A percentile compares a stretch with the other conserved stretches of the same genome.
Conservation (phyloP, 2,329 filamentous ascomycete genomes). For the Sarocladium oryzae region DNA sequence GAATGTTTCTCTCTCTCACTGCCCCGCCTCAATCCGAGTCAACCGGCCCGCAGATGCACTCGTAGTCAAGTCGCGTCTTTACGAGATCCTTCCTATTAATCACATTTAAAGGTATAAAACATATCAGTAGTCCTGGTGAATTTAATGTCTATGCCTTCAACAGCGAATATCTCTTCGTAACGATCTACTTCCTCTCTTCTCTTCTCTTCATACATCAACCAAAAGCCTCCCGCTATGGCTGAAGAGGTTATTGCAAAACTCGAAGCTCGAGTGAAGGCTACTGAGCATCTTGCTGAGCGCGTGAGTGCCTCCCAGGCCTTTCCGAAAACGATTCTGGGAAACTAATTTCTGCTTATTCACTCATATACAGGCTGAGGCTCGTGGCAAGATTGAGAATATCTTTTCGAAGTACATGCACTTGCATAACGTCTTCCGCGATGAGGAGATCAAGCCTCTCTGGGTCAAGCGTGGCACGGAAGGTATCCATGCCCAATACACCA, state of each 20-base stretch:
- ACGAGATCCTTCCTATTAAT: not conserved
- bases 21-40: too few species aligned
- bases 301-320: too few species aligned
- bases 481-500: not conserved
- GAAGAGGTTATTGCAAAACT: not conserved
- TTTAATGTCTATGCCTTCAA: not conserved
- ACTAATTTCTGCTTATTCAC: too few species aligned
- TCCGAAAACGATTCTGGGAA: too few species aligned
- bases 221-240: not conserved
- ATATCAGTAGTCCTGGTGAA: not conserved
- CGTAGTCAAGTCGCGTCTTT: too few species aligned
- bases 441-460: not conserved
- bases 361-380: not conserved
- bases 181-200: too few species aligned
- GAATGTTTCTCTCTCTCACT: too few species aligned
- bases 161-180: too few species aligned
- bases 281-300: not conserved
- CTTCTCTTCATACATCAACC: too few species aligned
- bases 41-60: too few species aligned
- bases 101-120: not conserved
- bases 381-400: not conserved
- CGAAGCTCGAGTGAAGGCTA: not conserved
- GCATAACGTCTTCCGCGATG: not conserved
- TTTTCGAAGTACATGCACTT: not conserved
- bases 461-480: not conserved